phyloP scores from a whole-genome alignment of 805 yeast species.

The Sugiyamaella valdiviana region DNA sequence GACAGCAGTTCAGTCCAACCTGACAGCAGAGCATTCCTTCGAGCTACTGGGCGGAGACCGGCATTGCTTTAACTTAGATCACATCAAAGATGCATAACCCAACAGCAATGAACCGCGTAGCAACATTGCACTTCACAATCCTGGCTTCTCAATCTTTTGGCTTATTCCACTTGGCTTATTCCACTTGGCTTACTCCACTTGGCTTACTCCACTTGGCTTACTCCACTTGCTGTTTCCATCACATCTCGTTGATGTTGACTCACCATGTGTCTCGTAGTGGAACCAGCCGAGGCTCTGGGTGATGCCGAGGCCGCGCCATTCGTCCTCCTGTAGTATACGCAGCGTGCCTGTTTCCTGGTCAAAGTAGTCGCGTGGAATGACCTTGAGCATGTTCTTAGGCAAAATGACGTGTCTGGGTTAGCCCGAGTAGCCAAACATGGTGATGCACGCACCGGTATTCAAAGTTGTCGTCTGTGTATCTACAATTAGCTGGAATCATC shows the following conservation, averaged over 20 bases:
- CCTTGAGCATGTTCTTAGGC: slow-evolving; percentile 92
- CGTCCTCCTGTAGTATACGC: slow-evolving; percentile 86
- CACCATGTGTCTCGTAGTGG: slow-evolving; percentile 86
- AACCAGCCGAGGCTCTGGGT: slow-evolving; percentile 98
- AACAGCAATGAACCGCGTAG: too few species aligned
- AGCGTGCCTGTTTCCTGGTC: slow-evolving; percentile 90
- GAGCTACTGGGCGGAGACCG: too few species aligned
- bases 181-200: too few species aligned
- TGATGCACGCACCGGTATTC: slow-evolving; percentile 57
- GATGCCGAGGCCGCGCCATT: slow-evolving; percentile 97
- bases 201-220: too few species aligned
- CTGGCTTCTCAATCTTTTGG: too few species aligned
- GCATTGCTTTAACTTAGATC: too few species aligned
- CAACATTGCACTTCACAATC: too few species aligned
- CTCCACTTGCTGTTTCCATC: too few species aligned
- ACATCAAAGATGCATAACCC: too few species aligned
- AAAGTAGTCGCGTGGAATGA: slow-evolving; percentile 90
- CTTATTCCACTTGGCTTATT: too few species aligned
- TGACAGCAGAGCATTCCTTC: too few species aligned
- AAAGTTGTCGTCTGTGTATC: slow-evolving; percentile 84
- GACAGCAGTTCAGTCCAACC: too few species aligned
- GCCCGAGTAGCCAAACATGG: slow-evolving; percentile 1
- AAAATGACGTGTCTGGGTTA: slow-evolving; percentile 76
- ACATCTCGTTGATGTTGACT: slow-evolving; percentile 9
- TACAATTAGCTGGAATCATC: slow-evolving; percentile 17